Percentiles rank a stretch among this genome's conserved stretches.
Evolutionary conservation across 208 protist genomes (phyloP).

Genomic region (Crithidia brevicula): DNA sequence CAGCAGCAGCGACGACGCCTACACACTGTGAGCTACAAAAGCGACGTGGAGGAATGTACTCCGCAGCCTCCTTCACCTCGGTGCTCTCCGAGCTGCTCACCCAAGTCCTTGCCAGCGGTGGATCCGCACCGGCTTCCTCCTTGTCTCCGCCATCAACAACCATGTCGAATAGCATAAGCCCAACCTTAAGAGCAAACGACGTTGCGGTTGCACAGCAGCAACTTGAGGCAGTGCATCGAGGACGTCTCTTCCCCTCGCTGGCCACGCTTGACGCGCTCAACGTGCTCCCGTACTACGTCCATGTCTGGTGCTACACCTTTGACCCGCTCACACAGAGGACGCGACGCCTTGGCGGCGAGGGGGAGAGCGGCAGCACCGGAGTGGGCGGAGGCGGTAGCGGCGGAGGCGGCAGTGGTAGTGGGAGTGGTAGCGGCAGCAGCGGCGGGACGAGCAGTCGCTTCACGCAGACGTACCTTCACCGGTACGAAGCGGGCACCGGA

Average conservation of each 20-base stretch:
- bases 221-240: conserved; percentile 16
- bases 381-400: neutral
- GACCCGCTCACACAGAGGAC: conserved; percentile 25
- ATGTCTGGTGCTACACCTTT: conserved; percentile 42
- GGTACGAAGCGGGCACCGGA: conserved; percentile 10
- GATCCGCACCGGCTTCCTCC: neutral
- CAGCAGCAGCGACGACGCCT: neutral
- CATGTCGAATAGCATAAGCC: no score
- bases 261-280: conserved; percentile 30
- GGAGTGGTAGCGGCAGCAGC: neutral
- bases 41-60: conserved; percentile 18
- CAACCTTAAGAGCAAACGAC: no score
- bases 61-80: conserved; percentile 23
- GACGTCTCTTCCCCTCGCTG: conserved; percentile 29
- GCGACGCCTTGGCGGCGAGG: neutral
- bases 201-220: conserved; percentile 11
- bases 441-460: neutral
- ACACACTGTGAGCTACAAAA: neutral
- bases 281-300: conserved; percentile 19
- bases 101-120: neutral
- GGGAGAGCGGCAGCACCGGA: neutral
- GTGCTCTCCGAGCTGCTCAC: conserved; percentile 11
- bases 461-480: conserved; percentile 20
- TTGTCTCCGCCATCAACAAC: neutral
- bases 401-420: neutral